Evolutionary conservation across 768 basidiomycete species (phyloP).

Genomic region (Dictyophora rubrovolvata): DNA sequence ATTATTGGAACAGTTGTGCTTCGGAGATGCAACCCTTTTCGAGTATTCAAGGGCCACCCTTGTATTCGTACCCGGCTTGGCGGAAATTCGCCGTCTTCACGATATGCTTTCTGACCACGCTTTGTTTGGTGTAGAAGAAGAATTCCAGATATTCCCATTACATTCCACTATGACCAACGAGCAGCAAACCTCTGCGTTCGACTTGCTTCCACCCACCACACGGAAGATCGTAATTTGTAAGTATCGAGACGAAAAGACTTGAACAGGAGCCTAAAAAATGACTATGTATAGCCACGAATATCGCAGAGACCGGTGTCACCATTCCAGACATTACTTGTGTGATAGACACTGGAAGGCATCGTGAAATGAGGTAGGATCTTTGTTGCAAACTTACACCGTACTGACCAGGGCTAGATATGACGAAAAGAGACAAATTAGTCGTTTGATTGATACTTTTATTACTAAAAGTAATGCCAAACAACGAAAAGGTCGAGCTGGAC

Average conservation of each 20-base stretch:
- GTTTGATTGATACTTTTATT: slow-evolving; percentile 84
- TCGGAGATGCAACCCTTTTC: slow-evolving; percentile 41
- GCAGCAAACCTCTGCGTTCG: slow-evolving; percentile 84
- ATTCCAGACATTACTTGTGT: slow-evolving; percentile 98
- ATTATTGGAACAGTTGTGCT: slow-evolving; percentile 76
- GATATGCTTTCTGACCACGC: slow-evolving; percentile 73
- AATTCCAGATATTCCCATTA: slow-evolving; percentile 72
- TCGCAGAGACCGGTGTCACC: slow-evolving; percentile 95
- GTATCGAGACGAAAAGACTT: slow-evolving; percentile 12
- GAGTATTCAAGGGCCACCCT: slow-evolving; percentile 71
- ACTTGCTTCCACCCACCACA: slow-evolving; percentile 66
- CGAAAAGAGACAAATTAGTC: slow-evolving; percentile 92
- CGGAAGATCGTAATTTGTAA: slow-evolving; percentile 92
- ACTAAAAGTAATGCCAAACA: slow-evolving; percentile 88
- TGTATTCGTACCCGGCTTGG: slow-evolving; percentile 91
- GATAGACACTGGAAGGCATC: slow-evolving; percentile 87
- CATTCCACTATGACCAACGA: slow-evolving; percentile 93
- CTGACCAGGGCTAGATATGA: slow-evolving; percentile 55
- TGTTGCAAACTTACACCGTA: background rate
- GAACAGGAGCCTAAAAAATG: background rate
- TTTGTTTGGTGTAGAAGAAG: slow-evolving; percentile 48
- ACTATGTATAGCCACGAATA: slow-evolving; percentile 60
- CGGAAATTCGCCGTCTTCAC: slow-evolving; percentile 81
- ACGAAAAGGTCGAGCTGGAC: slow-evolving; percentile 81
- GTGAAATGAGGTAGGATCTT: slow-evolving; percentile 70